Conservation (phyloP, 2,329 filamentous ascomycete genomes). For the Neonectria coccinea region DNA sequence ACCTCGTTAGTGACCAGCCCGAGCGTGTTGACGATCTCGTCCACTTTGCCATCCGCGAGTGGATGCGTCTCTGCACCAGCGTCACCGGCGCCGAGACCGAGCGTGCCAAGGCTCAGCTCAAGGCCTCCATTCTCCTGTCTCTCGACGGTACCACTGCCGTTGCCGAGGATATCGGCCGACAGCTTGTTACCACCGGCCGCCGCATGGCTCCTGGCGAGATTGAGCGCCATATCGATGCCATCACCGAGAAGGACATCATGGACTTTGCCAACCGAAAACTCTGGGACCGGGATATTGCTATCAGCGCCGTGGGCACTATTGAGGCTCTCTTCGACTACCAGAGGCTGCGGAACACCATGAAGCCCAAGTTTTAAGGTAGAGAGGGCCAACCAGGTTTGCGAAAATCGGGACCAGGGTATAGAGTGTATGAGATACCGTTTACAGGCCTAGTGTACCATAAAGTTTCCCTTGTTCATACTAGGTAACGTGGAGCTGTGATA, state of each 20-base stretch:
- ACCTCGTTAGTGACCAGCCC: conserved; percentile 92
- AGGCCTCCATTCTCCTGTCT: conserved; percentile 96
- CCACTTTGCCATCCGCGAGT: conserved; percentile 98
- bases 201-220: conserved; percentile 93
- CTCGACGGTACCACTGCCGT: conserved; percentile 97
- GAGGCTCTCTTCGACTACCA: conserved; percentile 87
- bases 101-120: conserved; percentile 98
- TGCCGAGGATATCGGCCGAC: conserved; percentile 97
- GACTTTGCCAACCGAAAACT: conserved; percentile 93
- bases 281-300: conserved; percentile 96
- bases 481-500: conserved; percentile 49
- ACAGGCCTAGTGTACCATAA: conserved; percentile 67
- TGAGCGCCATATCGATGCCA: conserved; percentile 87
- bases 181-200: conserved; percentile 97
- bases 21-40: conserved; percentile 93
- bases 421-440: conserved; percentile 68
- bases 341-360: conserved; percentile 86
- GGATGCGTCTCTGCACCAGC: conserved; percentile 91
- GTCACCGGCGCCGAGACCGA: conserved; percentile 93
- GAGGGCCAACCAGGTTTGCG: conserved; percentile 47
- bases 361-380: conserved; percentile 73
- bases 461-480: conserved; percentile 56
- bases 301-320: conserved; percentile 92
- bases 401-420: conserved; percentile 60
- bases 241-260: conserved; percentile 97